Conservation (phyloP, 1,284 basidiomycete species). For the Athelia sp. region DNA sequence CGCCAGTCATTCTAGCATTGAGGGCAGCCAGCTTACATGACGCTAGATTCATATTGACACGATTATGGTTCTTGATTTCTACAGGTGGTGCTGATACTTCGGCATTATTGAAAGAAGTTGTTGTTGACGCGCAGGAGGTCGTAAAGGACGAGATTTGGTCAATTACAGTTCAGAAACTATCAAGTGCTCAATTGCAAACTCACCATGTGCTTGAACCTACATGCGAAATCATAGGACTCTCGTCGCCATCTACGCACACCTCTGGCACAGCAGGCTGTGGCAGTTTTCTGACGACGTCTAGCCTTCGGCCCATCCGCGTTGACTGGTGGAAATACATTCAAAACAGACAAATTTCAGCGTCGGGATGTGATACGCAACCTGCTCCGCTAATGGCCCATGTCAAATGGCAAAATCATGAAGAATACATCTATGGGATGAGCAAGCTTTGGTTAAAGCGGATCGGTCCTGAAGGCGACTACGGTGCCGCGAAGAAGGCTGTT, state of each 20-base stretch:
- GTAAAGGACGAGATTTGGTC: constrained; percentile 57
- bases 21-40: constrained; percentile 1
- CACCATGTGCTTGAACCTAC: constrained; percentile 61
- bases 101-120: constrained; percentile 27
- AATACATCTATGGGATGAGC: constrained; percentile 64
- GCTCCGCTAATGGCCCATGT: constrained; percentile 30
- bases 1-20: background rate
- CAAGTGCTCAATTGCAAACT: background rate
- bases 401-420: constrained; percentile 62
- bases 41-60: constrained; percentile 54
- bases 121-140: constrained; percentile 45
- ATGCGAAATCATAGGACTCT: constrained; percentile 61
- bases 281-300: constrained; percentile 9
- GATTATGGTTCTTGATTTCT: constrained; percentile 58
- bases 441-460: constrained; percentile 51
- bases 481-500: constrained; percentile 36
- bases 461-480: constrained; percentile 36
- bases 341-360: constrained; percentile 12
- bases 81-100: constrained; percentile 29
- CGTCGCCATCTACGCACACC: constrained; percentile 9
- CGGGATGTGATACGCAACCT: constrained; percentile 5
- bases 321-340: constrained; percentile 64
- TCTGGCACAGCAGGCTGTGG: background rate
- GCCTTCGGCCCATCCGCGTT: constrained; percentile 37
- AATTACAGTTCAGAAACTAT: constrained; percentile 30